Evolutionary conservation across 2,329 filamentous ascomycete species (phyloP).

Genomic region (Rugonectria rugulosa): DNA sequence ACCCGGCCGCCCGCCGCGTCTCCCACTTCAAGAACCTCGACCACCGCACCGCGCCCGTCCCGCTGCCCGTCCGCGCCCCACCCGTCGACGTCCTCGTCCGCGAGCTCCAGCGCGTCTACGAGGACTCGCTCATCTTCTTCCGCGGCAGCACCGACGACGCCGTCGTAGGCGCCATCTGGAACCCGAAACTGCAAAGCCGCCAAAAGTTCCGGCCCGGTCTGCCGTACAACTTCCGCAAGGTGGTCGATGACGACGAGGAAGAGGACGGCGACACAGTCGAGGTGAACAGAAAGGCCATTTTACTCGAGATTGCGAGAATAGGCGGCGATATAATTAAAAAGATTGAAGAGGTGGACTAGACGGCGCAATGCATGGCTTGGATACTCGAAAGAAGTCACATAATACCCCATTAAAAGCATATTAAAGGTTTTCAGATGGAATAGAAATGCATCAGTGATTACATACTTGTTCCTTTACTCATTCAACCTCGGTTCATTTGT

Average conservation of each 20-base stretch:
- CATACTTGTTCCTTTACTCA: slow-evolving; percentile 22
- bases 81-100: slow-evolving; percentile 68
- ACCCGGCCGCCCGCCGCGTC: slow-evolving; percentile 48
- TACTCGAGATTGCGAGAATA: slow-evolving; percentile 76
- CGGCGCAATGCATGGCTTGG: slow-evolving; percentile 1
- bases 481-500: slow-evolving; percentile 38
- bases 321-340: slow-evolving; percentile 72
- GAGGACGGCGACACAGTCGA: slow-evolving; percentile 60
- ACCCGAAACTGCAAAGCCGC: slow-evolving; percentile 55
- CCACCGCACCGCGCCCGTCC: slow-evolving; percentile 56
- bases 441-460: slow-evolving; percentile 10
- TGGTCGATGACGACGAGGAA: slow-evolving; percentile 37
- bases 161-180: slow-evolving; percentile 67
- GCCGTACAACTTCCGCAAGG: slow-evolving; percentile 62
- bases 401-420: slow-evolving; percentile 17
- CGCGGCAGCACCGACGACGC: slow-evolving; percentile 64
- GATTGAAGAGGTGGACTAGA: slow-evolving; percentile 60
- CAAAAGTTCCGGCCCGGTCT: slow-evolving; percentile 76
- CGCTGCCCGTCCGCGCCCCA: slow-evolving; percentile 62
- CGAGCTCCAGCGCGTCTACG: slow-evolving; percentile 74
- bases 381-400: slow-evolving; percentile 13
- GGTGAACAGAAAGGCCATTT: slow-evolving; percentile 71
- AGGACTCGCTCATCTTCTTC: slow-evolving; percentile 80
- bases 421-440: too few species aligned
- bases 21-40: slow-evolving; percentile 85